Evolutionary conservation across 73 alveolate species (phyloP).

Genomic region (Paramecium pentaurelia): DNA sequence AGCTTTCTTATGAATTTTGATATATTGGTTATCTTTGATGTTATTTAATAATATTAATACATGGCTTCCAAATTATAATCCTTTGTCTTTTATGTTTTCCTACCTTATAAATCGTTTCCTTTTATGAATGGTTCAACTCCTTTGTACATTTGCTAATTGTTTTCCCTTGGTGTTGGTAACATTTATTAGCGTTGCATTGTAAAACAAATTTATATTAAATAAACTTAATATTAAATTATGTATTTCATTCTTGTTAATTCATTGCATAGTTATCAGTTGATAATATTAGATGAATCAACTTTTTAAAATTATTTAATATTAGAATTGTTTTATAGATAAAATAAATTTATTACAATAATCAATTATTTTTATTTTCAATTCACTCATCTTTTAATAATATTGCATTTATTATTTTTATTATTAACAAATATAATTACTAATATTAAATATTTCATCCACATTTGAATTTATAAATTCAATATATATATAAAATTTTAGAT

Average conservation of each 20-base stretch:
- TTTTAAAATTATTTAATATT: too few species aligned
- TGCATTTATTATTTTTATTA: not conserved
- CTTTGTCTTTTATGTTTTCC: not conserved
- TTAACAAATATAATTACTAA: too few species aligned
- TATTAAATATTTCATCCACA: too few species aligned
- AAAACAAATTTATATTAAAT: not conserved
- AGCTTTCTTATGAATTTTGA: not conserved
- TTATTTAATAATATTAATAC: not conserved
- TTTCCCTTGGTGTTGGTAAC: slow-evolving; percentile 20
- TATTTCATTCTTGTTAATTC: not conserved
- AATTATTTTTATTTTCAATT: too few species aligned
- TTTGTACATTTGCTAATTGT: not conserved
- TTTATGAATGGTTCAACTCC: not conserved
- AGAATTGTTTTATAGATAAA: too few species aligned
- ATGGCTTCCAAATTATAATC: not conserved
- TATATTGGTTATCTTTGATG: not conserved
- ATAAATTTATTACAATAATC: too few species aligned
- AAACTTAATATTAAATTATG: not conserved
- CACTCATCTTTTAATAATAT: too few species aligned
- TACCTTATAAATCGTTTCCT: not conserved
- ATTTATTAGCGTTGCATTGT: slow-evolving; percentile 18
- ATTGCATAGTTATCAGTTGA: not conserved
- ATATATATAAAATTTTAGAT: too few species aligned
- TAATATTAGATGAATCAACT: not conserved
- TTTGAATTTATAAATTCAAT: not conserved